Conservation (phyloP, 805 yeast species). For the Candida succiphila region DNA sequence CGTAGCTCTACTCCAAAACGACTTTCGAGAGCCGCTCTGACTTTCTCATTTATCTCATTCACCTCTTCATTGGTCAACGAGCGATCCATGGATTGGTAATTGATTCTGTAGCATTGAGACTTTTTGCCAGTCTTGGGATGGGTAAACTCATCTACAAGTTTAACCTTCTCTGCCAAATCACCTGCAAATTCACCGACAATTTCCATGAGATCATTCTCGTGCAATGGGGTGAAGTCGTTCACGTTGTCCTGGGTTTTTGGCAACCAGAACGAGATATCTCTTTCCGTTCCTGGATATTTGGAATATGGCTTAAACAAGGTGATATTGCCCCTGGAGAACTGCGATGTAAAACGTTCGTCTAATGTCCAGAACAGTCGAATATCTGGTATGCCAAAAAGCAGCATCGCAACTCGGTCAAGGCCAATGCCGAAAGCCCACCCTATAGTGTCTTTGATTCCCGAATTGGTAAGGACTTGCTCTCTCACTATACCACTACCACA, state of each 20-base stretch:
- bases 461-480: constrained; percentile 62
- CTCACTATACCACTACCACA: constrained; percentile 93
- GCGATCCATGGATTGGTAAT: constrained; percentile 94
- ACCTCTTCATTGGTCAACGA: constrained; percentile 80
- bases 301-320: constrained; percentile 79
- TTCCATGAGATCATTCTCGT: constrained; percentile 92
- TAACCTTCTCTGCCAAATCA: constrained; percentile 81
- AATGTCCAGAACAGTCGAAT: constrained; percentile 86
- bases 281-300: constrained; percentile 73
- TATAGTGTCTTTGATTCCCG: constrained; percentile 58
- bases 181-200: constrained; percentile 77
- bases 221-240: constrained; percentile 28
- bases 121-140: constrained; percentile 74
- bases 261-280: constrained; percentile 93
- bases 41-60: constrained; percentile 58
- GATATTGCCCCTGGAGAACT: constrained; percentile 59
- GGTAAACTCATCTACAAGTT: constrained; percentile 66
- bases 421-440: constrained; percentile 99
- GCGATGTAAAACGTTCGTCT: constrained; percentile 68
- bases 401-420: constrained; percentile 90
- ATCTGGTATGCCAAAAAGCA: constrained; percentile 90
- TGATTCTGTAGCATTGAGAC: constrained; percentile 82
- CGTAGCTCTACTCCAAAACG: constrained; percentile 49
- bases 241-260: constrained; percentile 28
- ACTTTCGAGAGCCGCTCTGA: constrained; percentile 45